These are phyloP conservation scores for Wickerhamomyces hampshirensis DNA, from an alignment of 805 yeast genomes.

Conservation along the genomic window DNA sequence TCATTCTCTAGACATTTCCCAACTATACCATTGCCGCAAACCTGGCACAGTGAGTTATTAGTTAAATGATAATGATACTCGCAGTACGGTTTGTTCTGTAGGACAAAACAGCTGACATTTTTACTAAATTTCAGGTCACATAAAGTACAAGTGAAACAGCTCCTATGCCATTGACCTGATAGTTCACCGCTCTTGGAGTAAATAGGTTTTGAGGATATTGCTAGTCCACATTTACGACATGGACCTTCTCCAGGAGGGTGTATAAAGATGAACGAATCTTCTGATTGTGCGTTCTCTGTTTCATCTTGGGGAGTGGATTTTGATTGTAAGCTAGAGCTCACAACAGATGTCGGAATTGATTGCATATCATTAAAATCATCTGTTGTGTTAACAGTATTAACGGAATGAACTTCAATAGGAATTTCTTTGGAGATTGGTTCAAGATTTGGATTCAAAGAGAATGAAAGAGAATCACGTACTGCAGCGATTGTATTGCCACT, in stretches of 20 bases:
- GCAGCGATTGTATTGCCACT: no score
- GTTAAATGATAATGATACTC: slow-evolving; percentile 66
- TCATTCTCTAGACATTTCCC: slow-evolving; percentile 87
- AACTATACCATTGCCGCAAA: slow-evolving; percentile 75
- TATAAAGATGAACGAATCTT: slow-evolving; percentile 8
- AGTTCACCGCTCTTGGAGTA: slow-evolving; percentile 79
- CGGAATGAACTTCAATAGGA: slow-evolving; percentile 12
- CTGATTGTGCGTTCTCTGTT: no score
- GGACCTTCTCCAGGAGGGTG: slow-evolving; percentile 68
- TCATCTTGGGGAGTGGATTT: background rate
- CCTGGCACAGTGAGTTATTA: slow-evolving; percentile 70
- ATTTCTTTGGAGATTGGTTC: background rate
- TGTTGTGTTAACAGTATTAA: slow-evolving; percentile 15
- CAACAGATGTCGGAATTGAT: background rate
- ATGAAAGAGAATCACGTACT: background rate
- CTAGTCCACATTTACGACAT: slow-evolving; percentile 65
- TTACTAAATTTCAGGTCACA: slow-evolving; percentile 59
- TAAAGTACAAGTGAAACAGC: slow-evolving; percentile 70
- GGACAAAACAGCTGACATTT: slow-evolving; percentile 66
- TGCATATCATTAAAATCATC: slow-evolving; percentile 1
- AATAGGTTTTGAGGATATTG: slow-evolving; percentile 61
- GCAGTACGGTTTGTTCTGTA: slow-evolving; percentile 79
- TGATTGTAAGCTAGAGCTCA: background rate
- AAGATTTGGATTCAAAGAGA: background rate
- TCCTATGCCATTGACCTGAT: slow-evolving; percentile 91